Base-by-base conservation (phyloP, 1,284 basidiomycete genomes). In the Abortiporus biennis region DNA sequence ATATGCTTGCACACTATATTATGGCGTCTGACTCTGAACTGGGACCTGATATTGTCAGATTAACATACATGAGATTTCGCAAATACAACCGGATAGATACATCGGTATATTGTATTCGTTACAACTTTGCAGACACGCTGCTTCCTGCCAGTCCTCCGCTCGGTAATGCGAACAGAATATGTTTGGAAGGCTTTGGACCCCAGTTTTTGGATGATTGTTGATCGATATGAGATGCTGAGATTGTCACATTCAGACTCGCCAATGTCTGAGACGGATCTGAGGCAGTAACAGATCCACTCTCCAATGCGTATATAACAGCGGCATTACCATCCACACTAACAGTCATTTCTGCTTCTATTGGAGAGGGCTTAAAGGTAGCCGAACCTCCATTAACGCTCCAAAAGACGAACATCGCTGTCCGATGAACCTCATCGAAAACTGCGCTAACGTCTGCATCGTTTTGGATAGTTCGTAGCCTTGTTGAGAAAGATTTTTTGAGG, bases 251-350 rank as follows among this genome's bases (percentile, higher is more conserved):
- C 4, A 69, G 49, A 2, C 43, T 52, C 3, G 49, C 43, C 24
- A 69, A 51, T 11, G 50, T 56, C 52, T 71, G 74, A 24, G 64
- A 69, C 37, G 82, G 84, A 58, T 84, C 80, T 0, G 80, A 72
- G 9, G 79, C 68, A 0, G 71, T 74, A 24, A 80, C 54, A 17
- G 60, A 62, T 47, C 68, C 66, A 6, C 58, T 62, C 16, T 63
- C 54, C 40, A 68, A 48, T 6, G 66, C 55, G 50, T 74, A 68
- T 15, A 80, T 65, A 16, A 78, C 49, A 2, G 64, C 66, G 6
- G 66, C 57, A 31, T 71, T 72, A 2, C 58, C 68, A 34, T 63
- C 62, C 2, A 69, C 51, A 13, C 58, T 54, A 15, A 80, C 49
- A 2, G 62, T 67, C 23, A 76, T 58, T 5, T 61, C 54, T 43